Evolutionary conservation across 2,329 filamentous ascomycete species (phyloP), one percentile per base, ranked within the genome.

Genomic region (Cadophora sp.): DNA sequence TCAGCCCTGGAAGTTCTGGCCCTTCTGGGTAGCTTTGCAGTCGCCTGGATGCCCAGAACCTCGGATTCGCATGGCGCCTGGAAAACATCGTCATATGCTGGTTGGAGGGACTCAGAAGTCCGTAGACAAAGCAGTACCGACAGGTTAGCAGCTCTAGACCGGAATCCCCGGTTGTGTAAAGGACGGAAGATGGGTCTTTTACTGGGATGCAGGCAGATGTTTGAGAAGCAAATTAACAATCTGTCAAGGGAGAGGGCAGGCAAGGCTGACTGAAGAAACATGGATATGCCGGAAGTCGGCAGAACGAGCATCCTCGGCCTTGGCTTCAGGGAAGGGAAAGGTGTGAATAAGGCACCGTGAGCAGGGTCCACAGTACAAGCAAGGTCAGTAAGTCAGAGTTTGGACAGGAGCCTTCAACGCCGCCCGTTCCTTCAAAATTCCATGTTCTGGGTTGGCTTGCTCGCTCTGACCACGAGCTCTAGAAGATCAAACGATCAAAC

Each of bases 1-100:
- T 55, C 53, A 56, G 53, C 53, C 53, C 53, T 56, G 53, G 53
- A 56, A 39, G 30, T 41, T 56, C 30, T 56, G 30, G 53, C 53
- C 53, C 30, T 14, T 39, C 53, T 56, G 53, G 53, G 53, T 33
- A 41, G 41, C n/a, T 22, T 22, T 39, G 18, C 41, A 39, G 30
- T 56, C 53, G 41, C 27, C 53, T 39, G 30, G 30, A 11, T 56
- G 53, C 53, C 53, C 33, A 56, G 53, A 16, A 16, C 30, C 33
- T n/a, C 27, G 20, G 18, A 56, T 22, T 56, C n/a, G 53, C 53
- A 56, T 56, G 53, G 30, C 53, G 39, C 6, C 53, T 39, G 22
- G 20, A 56, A 3, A 6, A 56, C 30, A 18, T 56, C 53, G 20
- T 56, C 53, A 56, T 56, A 8, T 55, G n/a, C 18, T 11, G 18